Evolutionary conservation across 225 moss, liverwort and hornwort species (phyloP), one percentile per base, ranked within the genome.

Genomic region (Marchantia paleacea): DNA sequence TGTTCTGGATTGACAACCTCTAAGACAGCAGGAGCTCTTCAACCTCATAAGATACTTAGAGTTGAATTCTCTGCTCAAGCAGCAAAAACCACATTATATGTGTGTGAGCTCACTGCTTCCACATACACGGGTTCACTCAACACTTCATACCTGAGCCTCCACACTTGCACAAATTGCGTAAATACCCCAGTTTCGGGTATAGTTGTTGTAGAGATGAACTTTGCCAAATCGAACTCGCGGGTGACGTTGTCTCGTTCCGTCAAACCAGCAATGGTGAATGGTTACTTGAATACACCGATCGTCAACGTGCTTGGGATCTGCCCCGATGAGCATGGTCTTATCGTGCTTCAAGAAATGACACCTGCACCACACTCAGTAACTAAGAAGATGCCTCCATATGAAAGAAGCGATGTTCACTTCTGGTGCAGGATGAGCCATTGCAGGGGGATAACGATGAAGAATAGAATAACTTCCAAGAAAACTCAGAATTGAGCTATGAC

Each of bases 81-180:
- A 39, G 39, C 39, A 2, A 39, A 5, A 39, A 39, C 39, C 39
- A 39, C 39, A 57, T 1, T 57, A 57, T 4, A 57, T 39, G 39
- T 39, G 3, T 39, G 39, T 39, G 39, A 39, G 39, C 39, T 62
- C 6, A 0, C 7, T 22, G 10, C 22, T 22, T 24, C n/a, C 62
- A 62, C 9, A n/a, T 68, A 29, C 28, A 29, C 6, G 25, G 0
- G 12, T 28, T 31, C 26, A 68, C 13, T 11, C 30, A 6, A 14
- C 12, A 79, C 15, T 11, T 31, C 16, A 64, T 80, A 92, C 95
- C 94, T 96, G 97, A 75, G 95, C 93, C 88, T 99, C 97, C 20
- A 99, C 97, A 80, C 97, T 99, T 19, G 97, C 92, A 84, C 97
- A 99, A 74, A 99, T 89, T 24, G 92, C 97, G 80, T 99, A 99